Evolutionary conservation across 1,284 basidiomycete genomes (phyloP), one percentile per base, ranked within the genome.

Genomic region (Paramarasmius palmivorus): DNA sequence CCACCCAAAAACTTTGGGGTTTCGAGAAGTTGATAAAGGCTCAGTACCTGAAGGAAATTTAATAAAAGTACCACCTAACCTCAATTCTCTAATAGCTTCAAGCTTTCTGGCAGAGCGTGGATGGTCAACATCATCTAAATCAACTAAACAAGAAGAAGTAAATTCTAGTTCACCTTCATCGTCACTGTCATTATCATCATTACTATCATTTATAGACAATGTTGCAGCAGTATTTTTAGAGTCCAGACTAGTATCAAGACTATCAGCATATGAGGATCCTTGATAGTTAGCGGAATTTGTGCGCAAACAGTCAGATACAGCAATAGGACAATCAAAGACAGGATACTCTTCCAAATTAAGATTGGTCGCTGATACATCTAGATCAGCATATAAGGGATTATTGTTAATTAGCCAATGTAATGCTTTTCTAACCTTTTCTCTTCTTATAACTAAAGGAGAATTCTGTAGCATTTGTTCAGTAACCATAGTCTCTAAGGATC

Each of bases 1-100:
- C 8, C 40, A 26, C 2, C 52, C 57, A 49, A 22, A 59, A 1
- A 55, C 15, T 4, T 32, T 20, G 7, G 57, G 57, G n/a, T 47
- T 51, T 14, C 52, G 19, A 1, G 25, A 22, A 4, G 52, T 57
- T 7, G 35, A 9, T 6, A 42, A 34, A 1, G 50, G 49, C 3
- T 12, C 10, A 6, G 12, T 12, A 32, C 36, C 48, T 4, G 36
- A 34, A 15, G 32, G 23, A 48, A 32, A 48, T 19, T 29, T 48
- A 26, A 35, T 35, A 35, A 48, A 48, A 8, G 12, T 32, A 6
- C n/a, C n/a, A 17, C 29, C 22, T 37, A 5, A 8, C 25, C 40
- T 50, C 8, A 50, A 25, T 50, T 25, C 29, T 32, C 26, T 8
- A 17, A 50, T 19, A 26, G 49, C 49, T 22, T 17, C 49, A 39